These are phyloP conservation scores for Solanum ossicruentum DNA, from an alignment of 257 asterid species.

Conservation along the genomic window DNA sequence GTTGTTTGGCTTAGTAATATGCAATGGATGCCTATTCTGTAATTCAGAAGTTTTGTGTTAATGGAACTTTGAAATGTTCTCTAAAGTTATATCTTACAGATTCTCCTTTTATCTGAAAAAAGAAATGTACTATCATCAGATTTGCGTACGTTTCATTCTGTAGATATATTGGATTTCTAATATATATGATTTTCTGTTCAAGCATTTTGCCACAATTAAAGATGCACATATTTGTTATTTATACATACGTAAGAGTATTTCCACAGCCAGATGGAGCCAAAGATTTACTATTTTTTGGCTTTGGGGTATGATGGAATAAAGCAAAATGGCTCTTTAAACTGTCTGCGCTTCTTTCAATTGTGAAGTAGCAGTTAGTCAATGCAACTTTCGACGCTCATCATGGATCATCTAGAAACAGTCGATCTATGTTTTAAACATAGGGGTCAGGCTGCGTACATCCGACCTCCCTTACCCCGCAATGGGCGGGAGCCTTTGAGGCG, in stretches of 20 bases:
- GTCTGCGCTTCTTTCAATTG: too few species aligned
- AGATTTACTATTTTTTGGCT: too few species aligned
- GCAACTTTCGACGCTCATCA: too few species aligned
- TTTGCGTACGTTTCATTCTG: not conserved
- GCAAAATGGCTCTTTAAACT: too few species aligned
- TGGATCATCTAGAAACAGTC: too few species aligned
- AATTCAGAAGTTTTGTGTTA: not conserved
- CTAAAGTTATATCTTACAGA: not conserved
- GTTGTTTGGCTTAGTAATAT: not conserved
- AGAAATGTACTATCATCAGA: not conserved
- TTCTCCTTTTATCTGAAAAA: not conserved
- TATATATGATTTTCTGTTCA: not conserved
- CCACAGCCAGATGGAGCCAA: too few species aligned
- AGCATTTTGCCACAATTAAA: not conserved
- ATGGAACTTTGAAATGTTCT: not conserved
- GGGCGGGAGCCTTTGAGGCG: too few species aligned
- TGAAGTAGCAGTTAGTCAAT: too few species aligned
- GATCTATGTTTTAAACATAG: too few species aligned
- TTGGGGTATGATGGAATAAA: too few species aligned
- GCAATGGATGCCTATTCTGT: not conserved
- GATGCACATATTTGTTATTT: not conserved
- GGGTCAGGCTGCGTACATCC: too few species aligned
- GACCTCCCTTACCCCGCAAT: too few species aligned
- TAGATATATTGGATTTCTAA: not conserved
- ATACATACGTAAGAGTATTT: not conserved